Evolutionary conservation across 805 yeast species (phyloP), one percentile per base, ranked within the genome.

Genomic region (Wickerhamiella cacticola): DNA sequence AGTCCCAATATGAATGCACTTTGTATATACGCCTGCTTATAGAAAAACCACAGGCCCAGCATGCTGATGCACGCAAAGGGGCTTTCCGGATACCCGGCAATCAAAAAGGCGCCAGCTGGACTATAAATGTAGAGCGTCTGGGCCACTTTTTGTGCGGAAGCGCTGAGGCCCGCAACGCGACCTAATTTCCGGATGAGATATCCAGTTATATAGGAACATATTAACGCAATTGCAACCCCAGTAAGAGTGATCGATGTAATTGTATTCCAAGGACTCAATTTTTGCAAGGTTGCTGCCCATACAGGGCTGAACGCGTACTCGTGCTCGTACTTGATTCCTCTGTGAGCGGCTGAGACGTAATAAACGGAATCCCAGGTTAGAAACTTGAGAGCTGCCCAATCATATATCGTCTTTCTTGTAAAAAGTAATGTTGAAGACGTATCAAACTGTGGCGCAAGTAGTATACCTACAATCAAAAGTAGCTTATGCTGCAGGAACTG

Each of bases 321-420:
- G 61, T 89, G 95, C 63, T 89, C 97, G 63, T 70, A 88, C n/a
- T 65, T 61, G 1, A 70, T 64, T 0, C 72, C 76, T 13, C 72
- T 62, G 8, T 63, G 59, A 28, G 82, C 75, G 48, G 79, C 61
- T 40, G 78, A 76, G 13, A 74, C 61, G 58, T 82, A 87, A 62
- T 79, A 87, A 0, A 87, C 92, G 1, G 80, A 71, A 61, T 89
- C 98, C 97, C 97, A 89, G 3, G 79, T 71, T 22, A 83, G 65
- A 3, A 85, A 67, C 48, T 63, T 55, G 22, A 53, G 40, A 6
- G 63, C 57, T 9, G 57, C 23, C 48, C 48, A 47, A 15, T 51
- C 49, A 7, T 38, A 15, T 35, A 18, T 12, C 6, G 34, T 22
- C 19, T 26, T 23, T 2, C 25, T 25, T 10, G 23, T 52, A 41